These are phyloP conservation scores for Hura crepitans DNA, from an alignment of 441 rosid species.

Conservation along the genomic window DNA sequence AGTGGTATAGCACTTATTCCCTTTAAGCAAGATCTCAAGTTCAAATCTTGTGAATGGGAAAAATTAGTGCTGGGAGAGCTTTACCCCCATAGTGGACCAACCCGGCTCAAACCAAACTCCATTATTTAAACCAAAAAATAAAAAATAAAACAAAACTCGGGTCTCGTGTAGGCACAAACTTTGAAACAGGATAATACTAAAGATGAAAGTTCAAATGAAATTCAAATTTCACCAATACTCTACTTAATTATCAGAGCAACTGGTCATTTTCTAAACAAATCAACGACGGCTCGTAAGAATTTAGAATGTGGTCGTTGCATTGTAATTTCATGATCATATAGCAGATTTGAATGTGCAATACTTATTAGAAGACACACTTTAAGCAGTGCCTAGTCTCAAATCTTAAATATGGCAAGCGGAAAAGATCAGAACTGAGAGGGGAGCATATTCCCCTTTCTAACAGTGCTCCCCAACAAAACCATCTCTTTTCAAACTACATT, in stretches of 20 bases:
- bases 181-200: neutral
- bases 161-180: neutral
- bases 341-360: neutral
- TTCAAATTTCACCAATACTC: neutral
- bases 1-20: too few relatives aligned
- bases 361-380: neutral
- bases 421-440: neutral
- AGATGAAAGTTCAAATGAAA: neutral
- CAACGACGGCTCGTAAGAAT: neutral
- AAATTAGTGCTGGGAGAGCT: too few relatives aligned
- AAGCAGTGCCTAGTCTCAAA: neutral
- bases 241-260: neutral
- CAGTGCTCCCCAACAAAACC: neutral
- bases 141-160: neutral
- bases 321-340: neutral
- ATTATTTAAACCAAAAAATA: too few relatives aligned
- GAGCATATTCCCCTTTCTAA: neutral
- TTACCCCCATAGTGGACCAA: too few relatives aligned
- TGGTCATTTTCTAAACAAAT: neutral
- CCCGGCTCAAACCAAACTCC: too few relatives aligned
- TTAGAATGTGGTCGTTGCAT: neutral
- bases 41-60: too few relatives aligned
- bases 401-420: neutral
- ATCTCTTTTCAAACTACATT: slow-evolving; percentile 4
- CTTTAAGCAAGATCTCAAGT: too few relatives aligned